Conservation (phyloP, 225 moss, liverwort and hornwort genomes). For the Sphagnum tenellum region DNA sequence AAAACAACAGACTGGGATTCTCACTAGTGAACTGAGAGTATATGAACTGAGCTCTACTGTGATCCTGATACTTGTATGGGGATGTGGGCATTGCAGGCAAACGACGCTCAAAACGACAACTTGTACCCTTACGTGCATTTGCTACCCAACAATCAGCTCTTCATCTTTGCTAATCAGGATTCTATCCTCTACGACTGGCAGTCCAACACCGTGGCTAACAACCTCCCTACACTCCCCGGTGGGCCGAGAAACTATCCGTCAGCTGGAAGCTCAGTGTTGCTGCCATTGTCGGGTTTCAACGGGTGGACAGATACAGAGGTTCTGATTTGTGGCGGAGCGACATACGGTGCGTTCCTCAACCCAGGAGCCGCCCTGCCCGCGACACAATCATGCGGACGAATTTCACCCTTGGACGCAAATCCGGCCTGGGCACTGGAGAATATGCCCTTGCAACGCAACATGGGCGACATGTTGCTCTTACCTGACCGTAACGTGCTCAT, state of each 20-base stretch:
- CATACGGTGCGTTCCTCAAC: neutral
- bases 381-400: neutral
- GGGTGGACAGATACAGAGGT: conserved; percentile 9
- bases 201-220: conserved; percentile 16
- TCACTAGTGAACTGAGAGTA: too few species aligned
- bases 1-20: too few species aligned
- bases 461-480: neutral
- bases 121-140: conserved; percentile 15
- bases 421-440: conserved; percentile 1
- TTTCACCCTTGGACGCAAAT: neutral
- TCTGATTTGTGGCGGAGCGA: conserved; percentile 23
- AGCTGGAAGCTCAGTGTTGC: conserved; percentile 23
- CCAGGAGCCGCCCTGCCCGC: neutral
- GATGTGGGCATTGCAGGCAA: conserved; percentile 1
- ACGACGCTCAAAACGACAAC: conserved; percentile 12
- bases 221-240: conserved; percentile 24
- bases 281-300: conserved; percentile 10
- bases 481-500: neutral
- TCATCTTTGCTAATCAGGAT: conserved; percentile 31
- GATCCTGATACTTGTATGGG: too few species aligned
- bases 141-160: conserved; percentile 25
- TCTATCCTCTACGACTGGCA: conserved; percentile 15
- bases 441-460: neutral
- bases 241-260: conserved; percentile 33
- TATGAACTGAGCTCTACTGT: too few species aligned